phyloP scores from a whole-genome alignment of 73 alveolate species.

The Paramecium biaurelia region DNA sequence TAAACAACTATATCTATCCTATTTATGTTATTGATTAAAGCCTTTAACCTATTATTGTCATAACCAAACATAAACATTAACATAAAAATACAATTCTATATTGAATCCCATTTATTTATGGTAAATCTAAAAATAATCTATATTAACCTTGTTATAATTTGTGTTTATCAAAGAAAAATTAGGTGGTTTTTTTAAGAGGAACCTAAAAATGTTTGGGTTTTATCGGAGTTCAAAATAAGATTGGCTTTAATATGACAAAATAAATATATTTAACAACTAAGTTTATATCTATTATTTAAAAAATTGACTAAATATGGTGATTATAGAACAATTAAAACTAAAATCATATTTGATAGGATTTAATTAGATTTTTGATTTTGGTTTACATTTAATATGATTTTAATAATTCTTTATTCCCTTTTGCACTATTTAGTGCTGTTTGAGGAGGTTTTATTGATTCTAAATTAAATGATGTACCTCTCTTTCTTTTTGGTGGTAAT shows the following conservation, averaged over 20 bases:
- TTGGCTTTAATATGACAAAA: too few relatives aligned
- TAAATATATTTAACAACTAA: too few relatives aligned
- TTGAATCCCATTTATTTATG: too few relatives aligned
- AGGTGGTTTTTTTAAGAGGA: background rate
- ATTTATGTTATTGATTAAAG: background rate
- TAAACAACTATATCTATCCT: background rate
- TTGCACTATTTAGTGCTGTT: background rate
- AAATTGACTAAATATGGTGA: background rate
- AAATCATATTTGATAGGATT: slow-evolving; percentile 2
- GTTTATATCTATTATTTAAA: background rate
- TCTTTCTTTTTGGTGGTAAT: background rate
- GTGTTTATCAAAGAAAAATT: background rate
- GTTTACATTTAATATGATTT: background rate
- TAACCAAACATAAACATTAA: background rate
- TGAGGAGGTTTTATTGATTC: background rate
- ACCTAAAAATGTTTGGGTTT: too few relatives aligned
- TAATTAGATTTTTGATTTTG: slow-evolving; percentile 16
- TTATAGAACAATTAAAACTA: background rate
- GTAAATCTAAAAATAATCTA: background rate
- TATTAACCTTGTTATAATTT: too few relatives aligned
- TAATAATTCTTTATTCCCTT: background rate
- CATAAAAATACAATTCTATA: too few relatives aligned
- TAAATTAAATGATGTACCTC: background rate
- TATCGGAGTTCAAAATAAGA: too few relatives aligned
- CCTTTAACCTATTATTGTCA: background rate